Base-by-base conservation (phyloP, 768 basidiomycete genomes). In the Phaeotremella skinneri region DNA sequence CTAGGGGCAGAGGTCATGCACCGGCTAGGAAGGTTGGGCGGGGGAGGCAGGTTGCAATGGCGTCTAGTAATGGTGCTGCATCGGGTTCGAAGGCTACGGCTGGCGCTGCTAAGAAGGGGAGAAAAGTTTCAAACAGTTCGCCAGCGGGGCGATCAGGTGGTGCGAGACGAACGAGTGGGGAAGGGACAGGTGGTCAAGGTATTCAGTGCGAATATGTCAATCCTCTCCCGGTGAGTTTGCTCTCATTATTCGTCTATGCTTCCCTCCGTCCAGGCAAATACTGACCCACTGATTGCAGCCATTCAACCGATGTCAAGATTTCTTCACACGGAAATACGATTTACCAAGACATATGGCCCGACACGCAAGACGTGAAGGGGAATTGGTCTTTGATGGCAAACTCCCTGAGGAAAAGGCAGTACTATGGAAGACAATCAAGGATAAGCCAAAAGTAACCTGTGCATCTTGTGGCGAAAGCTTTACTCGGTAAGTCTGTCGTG, bases 271-370 rank as follows among this genome's bases (percentile, higher is more conserved):
- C 17, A 5, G 42, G 20, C 21, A 20, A 20, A 42, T 4, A 34
- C 53, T 54, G 55, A 64, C 50, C n/a, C 26, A 2, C 25, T 34
- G 14, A 34, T 7, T 47, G 3, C 41, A 72, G 69, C 72, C 72
- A 30, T 73, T 67, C 62, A 70, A 70, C 47, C 64, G 69, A 25
- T 73, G 72, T 54, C 61, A 64, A 29, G 72, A 73, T 47, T 61
- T 70, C 34, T 73, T 73, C 32, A 73, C 72, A 5, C 60, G 72
- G 16, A 70, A 70, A 59, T 73, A 73, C 59, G 72, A 73, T 60
- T 51, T 73, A 11, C 72, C 72, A 1, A 58, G 72, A 48, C 72
- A 73, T 32, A 73, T 73, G 72, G 72, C 72, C 23, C 57, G 72
- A 53, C 72, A 73, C 42, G 72, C 66, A n/a, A 39, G 72, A 25